Percentiles rank a stretch among this genome's conserved stretches.
Conservation (phyloP, 78 protist species). For the Dictyostelium firmibasis region DNA sequence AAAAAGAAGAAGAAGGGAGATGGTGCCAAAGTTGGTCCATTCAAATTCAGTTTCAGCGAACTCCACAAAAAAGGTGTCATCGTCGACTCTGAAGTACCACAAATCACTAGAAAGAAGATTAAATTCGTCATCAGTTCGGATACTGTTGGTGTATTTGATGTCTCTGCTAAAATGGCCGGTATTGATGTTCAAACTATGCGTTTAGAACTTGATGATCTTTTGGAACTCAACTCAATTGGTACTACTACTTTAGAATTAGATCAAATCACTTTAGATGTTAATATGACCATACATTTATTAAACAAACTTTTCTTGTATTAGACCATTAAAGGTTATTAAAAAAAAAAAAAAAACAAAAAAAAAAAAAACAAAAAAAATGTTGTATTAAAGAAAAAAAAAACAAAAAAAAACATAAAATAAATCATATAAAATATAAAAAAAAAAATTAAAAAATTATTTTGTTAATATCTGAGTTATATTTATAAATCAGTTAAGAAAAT, state of each 20-base stretch:
- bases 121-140: slow-evolving; percentile 80
- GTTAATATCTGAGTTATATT: too few relatives aligned
- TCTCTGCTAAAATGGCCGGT: slow-evolving; percentile 85
- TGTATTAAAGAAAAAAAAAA: too few relatives aligned
- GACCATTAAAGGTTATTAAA: too few relatives aligned
- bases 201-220: slow-evolving; percentile 81
- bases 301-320: slow-evolving; percentile 73
- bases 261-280: slow-evolving; percentile 86
- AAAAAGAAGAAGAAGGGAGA: slow-evolving; percentile 85
- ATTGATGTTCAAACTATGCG: slow-evolving; percentile 81
- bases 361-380: too few relatives aligned
- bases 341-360: too few relatives aligned
- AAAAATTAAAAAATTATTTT: too few relatives aligned
- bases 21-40: slow-evolving; percentile 86
- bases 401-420: too few relatives aligned
- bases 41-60: slow-evolving; percentile 81
- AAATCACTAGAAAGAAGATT: slow-evolving; percentile 77
- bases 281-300: slow-evolving; percentile 83
- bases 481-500: too few relatives aligned
- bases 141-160: slow-evolving; percentile 86
- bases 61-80: slow-evolving; percentile 81
- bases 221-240: slow-evolving; percentile 79
- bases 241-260: slow-evolving; percentile 68
- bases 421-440: too few relatives aligned
- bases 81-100: slow-evolving; percentile 83